Evolutionary conservation across 768 basidiomycete genomes (phyloP).

Genomic region (Xerocomellus dryophilus): DNA sequence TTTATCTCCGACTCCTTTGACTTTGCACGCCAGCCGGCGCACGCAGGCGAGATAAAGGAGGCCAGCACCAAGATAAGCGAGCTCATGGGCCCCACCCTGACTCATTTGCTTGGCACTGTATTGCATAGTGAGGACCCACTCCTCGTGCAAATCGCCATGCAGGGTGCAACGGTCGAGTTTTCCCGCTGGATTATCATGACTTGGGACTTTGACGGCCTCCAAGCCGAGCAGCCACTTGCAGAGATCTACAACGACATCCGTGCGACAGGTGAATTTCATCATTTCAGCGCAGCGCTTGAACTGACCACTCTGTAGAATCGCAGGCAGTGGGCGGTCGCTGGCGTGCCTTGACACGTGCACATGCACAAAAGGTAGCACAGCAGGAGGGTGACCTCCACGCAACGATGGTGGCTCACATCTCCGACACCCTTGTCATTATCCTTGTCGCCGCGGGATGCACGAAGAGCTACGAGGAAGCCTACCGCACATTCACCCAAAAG

Average conservation of each 20-base stretch:
- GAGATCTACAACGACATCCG: constrained; percentile 41
- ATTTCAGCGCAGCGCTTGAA: background rate
- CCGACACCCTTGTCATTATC: constrained; percentile 43
- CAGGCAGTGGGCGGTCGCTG: constrained; percentile 54
- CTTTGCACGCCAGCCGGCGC: constrained; percentile 24
- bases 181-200: constrained; percentile 34
- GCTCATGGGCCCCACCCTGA: constrained; percentile 31
- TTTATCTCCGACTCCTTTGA: constrained; percentile 42
- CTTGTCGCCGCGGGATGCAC: constrained; percentile 41
- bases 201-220: constrained; percentile 34
- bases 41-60: constrained; percentile 28
- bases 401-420: constrained; percentile 44
- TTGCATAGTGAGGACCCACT: constrained; percentile 34
- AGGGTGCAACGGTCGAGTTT: constrained; percentile 33
- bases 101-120: constrained; percentile 22
- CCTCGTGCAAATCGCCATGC: constrained; percentile 40
- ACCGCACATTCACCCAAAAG: constrained; percentile 31
- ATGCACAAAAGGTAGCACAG: constrained; percentile 35
- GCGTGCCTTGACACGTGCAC: constrained; percentile 52
- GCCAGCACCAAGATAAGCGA: constrained; percentile 28
- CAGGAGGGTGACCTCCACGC: constrained; percentile 32
- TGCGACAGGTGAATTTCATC: constrained; percentile 36
- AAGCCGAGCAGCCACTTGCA: constrained; percentile 28
- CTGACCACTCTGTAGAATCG: constrained; percentile 36
- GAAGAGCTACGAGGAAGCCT: constrained; percentile 30